A percentile compares a stretch with the other conserved stretches of the same genome.
Conservation (phyloP, 805 yeast genomes). For the Nakazawaea pomicola region DNA sequence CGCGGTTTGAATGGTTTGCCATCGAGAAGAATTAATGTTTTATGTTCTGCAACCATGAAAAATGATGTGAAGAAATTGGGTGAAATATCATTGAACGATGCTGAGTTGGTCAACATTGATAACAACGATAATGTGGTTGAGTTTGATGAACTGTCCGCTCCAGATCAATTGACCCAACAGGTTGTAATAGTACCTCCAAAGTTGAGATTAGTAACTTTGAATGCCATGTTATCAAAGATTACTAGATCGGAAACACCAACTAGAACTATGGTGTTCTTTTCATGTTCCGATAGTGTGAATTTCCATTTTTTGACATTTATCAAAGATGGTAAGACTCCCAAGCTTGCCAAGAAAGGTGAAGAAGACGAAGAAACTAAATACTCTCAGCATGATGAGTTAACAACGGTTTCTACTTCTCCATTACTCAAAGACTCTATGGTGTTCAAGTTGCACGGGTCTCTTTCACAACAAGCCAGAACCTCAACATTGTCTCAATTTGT, state of each 20-base stretch:
- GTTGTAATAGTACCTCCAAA: slow-evolving; percentile 89
- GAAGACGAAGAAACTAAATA: slow-evolving; percentile 16
- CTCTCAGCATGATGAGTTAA: slow-evolving; percentile 20
- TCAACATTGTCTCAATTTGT: slow-evolving; percentile 64
- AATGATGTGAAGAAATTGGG: slow-evolving; percentile 77
- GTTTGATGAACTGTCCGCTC: slow-evolving; percentile 45
- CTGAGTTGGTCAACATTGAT: slow-evolving; percentile 56
- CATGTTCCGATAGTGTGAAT: slow-evolving; percentile 96
- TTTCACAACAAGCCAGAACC: slow-evolving; percentile 79
- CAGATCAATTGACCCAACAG: slow-evolving; percentile 84
- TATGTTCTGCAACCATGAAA: slow-evolving; percentile 94
- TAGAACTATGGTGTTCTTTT: slow-evolving; percentile 77
- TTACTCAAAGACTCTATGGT: slow-evolving; percentile 42
- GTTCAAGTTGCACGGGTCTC: slow-evolving; percentile 84
- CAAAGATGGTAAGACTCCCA: slow-evolving; percentile 41
- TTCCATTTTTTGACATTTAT: slow-evolving; percentile 80
- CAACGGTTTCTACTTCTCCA: slow-evolving; percentile 51
- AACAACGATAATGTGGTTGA: slow-evolving; percentile 27
- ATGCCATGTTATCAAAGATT: slow-evolving; percentile 56
- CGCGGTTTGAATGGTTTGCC: slow-evolving; percentile 41
- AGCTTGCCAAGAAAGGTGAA: slow-evolving; percentile 24
- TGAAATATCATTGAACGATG: slow-evolving; percentile 65
- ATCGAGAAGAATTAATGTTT: slow-evolving; percentile 60
- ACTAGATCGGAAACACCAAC: slow-evolving; percentile 27
- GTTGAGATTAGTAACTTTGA: slow-evolving; percentile 75